These are phyloP conservation scores for Argentina anserina DNA, from an alignment of 306 rosid species.

Conservation along the genomic window DNA sequence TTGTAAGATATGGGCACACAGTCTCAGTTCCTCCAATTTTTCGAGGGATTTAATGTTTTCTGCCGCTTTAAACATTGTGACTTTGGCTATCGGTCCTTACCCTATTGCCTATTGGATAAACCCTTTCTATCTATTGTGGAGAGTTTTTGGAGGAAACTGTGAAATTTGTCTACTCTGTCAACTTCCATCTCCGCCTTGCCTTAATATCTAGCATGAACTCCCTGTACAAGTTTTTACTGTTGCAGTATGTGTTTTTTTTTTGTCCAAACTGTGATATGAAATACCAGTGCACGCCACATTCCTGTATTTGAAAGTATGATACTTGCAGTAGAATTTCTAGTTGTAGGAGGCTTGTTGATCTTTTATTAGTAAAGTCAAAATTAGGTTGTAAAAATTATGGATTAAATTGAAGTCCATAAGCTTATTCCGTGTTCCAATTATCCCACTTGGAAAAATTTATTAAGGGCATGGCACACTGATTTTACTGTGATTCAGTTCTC, in stretches of 20 bases:
- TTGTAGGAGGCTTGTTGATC: no score
- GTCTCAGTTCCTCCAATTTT: background rate
- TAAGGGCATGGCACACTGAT: background rate
- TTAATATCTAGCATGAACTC: background rate
- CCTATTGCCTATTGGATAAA: background rate
- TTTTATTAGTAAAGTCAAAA: background rate
- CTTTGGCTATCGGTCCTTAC: background rate
- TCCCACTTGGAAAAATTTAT: background rate
- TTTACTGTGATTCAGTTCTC: no score
- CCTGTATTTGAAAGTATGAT: background rate
- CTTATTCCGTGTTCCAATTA: no score
- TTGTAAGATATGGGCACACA: background rate
- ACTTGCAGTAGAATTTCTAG: background rate
- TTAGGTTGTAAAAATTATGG: background rate
- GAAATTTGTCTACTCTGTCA: background rate
- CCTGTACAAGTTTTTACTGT: background rate
- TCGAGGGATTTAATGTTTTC: background rate
- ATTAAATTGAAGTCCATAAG: background rate
- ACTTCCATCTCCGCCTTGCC: background rate
- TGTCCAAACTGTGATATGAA: background rate
- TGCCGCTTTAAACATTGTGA: background rate
- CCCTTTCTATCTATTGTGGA: background rate
- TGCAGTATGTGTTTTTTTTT: background rate
- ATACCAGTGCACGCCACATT: background rate
- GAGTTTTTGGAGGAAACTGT: background rate